Conservation (phyloP, 2,329 filamentous ascomycete species). For the Trichoderma semiorbis region DNA sequence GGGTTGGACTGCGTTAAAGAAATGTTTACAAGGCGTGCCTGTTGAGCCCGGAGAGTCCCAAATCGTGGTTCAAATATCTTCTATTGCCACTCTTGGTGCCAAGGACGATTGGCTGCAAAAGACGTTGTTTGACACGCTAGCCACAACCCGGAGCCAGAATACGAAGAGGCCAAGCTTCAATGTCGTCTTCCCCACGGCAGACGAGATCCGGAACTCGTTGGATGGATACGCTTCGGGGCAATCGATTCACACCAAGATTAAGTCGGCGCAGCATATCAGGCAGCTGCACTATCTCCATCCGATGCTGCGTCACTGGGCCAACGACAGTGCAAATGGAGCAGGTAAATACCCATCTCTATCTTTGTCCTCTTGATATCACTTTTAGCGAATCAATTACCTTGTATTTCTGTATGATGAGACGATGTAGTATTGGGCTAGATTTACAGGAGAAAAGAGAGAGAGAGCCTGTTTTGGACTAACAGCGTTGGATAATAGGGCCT, state of each 20-base stretch:
- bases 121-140: slow-evolving; percentile 55
- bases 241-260: slow-evolving; percentile 78
- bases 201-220: slow-evolving; percentile 72
- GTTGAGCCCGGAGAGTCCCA: slow-evolving; percentile 40
- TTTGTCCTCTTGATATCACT: not conserved
- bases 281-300: slow-evolving; percentile 71
- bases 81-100: slow-evolving; percentile 72
- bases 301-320: slow-evolving; percentile 72
- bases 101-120: slow-evolving; percentile 69
- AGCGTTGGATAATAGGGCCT: slow-evolving; percentile 29
- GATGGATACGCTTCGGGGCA: slow-evolving; percentile 74
- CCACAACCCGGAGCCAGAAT: slow-evolving; percentile 28
- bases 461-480: not conserved
- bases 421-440: not conserved
- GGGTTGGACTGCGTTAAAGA: slow-evolving; percentile 70
- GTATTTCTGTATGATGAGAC: not conserved
- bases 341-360: slow-evolving; percentile 21
- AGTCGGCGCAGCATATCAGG: slow-evolving; percentile 65
- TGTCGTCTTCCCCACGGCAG: slow-evolving; percentile 75
- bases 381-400: not conserved
- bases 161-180: slow-evolving; percentile 52
- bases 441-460: too few relatives aligned
- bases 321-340: slow-evolving; percentile 45
- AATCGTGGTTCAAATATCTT: slow-evolving; percentile 68
- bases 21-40: slow-evolving; percentile 55